Conservation (phyloP, 345 rosid genomes). For the Erucastrum elatum region DNA sequence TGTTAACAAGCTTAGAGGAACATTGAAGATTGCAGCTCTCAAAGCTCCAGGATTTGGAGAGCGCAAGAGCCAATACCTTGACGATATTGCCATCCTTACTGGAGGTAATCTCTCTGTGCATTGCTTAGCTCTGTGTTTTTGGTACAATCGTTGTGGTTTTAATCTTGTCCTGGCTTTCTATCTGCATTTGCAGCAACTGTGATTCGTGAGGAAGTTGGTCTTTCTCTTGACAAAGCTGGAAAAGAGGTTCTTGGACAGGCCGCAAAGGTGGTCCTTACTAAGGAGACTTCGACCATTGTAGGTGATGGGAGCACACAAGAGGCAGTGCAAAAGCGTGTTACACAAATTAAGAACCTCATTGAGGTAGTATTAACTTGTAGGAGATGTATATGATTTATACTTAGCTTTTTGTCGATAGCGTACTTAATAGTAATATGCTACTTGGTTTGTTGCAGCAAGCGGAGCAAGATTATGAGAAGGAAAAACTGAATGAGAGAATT, state of each 20-base stretch:
- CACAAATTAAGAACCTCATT: conserved; percentile 85
- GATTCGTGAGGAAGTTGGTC: conserved; percentile 91
- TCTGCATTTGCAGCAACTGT: conserved; percentile 64
- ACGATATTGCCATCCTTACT: conserved; percentile 92
- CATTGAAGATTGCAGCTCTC: conserved; percentile 92
- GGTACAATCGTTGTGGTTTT: background rate
- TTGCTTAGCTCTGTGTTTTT: conserved; percentile 1
- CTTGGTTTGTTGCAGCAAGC: conserved; percentile 58
- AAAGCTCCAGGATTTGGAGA: conserved; percentile 99
- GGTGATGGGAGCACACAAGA: conserved; percentile 99
- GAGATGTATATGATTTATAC: background rate
- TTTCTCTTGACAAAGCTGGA: conserved; percentile 87
- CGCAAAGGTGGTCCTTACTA: conserved; percentile 91
- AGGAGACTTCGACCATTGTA: conserved; percentile 86
- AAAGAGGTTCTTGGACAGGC: conserved; percentile 90
- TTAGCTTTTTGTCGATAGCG: background rate
- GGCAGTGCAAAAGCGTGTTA: conserved; percentile 85
- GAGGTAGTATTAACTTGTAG: conserved; percentile 57
- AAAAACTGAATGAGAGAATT: conserved; percentile 90
- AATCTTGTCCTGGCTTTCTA: background rate
- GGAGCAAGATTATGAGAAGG: conserved; percentile 92
- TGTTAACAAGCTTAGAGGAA: conserved; percentile 90
- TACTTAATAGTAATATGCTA: background rate
- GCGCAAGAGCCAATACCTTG: conserved; percentile 95
- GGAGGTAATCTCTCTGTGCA: conserved; percentile 45